Conservation (phyloP, 2,329 filamentous ascomycete species). For the Aspergillus chevalieri region DNA sequence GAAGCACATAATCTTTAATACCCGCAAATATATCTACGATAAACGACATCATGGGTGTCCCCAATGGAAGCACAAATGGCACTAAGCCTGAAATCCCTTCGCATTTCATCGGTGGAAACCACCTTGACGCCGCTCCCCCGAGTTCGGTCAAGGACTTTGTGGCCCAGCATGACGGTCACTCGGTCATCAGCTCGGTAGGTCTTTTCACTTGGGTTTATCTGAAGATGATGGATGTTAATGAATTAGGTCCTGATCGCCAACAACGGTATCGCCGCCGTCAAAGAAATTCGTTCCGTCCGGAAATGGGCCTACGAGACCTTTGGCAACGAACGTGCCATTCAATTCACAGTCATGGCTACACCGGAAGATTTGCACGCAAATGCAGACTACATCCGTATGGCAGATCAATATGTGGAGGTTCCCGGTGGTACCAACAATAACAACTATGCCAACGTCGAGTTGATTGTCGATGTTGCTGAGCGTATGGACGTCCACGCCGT, state of each 20-base stretch:
- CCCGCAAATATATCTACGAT: not conserved
- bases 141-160: constrained; percentile 97
- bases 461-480: constrained; percentile 98
- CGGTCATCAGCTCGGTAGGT: constrained; percentile 93
- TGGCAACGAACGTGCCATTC: constrained; percentile 94
- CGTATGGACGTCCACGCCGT: constrained; percentile 98
- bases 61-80: constrained; percentile 22
- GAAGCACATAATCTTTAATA: constrained; percentile 22
- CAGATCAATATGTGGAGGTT: constrained; percentile 98
- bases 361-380: constrained; percentile 96
- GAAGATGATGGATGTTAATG: not conserved
- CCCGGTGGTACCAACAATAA: constrained; percentile 99
- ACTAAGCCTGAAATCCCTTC: constrained; percentile 76
- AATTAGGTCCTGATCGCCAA: constrained; percentile 91
- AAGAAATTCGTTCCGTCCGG: constrained; percentile 96
- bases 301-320: constrained; percentile 99
- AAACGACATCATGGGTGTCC: constrained; percentile 32
- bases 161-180: constrained; percentile 80
- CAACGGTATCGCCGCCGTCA: constrained; percentile 98
- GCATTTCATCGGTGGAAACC: constrained; percentile 96
- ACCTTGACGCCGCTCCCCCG: constrained; percentile 70
- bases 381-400: constrained; percentile 99
- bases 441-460: constrained; percentile 99
- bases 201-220: constrained; percentile 6
- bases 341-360: constrained; percentile 99